A percentile compares a stretch with the other conserved stretches of the same genome.
Evolutionary conservation across 768 basidiomycete species (phyloP).

Genomic region (Agaricus subrufescens): DNA sequence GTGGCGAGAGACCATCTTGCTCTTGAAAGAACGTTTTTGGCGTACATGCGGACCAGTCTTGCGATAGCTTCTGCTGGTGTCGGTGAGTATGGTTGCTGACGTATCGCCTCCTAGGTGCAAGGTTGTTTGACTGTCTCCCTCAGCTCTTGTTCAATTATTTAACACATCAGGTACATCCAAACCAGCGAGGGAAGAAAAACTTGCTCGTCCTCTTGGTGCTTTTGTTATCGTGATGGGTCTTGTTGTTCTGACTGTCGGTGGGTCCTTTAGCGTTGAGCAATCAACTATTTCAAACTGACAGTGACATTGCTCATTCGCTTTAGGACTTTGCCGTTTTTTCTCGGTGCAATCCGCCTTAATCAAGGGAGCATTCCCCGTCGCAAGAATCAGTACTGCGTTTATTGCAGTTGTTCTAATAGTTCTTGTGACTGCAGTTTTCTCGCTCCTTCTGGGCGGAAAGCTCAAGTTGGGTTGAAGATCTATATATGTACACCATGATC

Average conservation of each 20-base stretch:
- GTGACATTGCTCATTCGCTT: not conserved
- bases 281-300: not conserved
- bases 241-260: constrained; percentile 43
- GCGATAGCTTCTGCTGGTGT: constrained; percentile 56
- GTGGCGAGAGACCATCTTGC: constrained; percentile 64
- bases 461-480: constrained; percentile 5
- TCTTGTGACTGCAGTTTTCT: constrained; percentile 39
- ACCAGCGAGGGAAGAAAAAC: constrained; percentile 21
- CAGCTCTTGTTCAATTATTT: constrained; percentile 50
- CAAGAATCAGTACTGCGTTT: constrained; percentile 37
- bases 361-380: constrained; percentile 49
- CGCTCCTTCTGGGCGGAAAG: constrained; percentile 31
- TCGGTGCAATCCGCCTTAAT: constrained; percentile 44
- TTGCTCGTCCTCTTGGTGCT: constrained; percentile 51
- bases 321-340: constrained; percentile 53
- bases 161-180: not conserved
- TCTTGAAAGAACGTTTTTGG: constrained; percentile 58
- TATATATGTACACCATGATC: no score
- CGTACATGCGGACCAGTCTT: constrained; percentile 62
- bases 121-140: not conserved
- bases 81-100: constrained; percentile 31
- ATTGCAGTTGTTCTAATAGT: constrained; percentile 34
- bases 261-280: constrained; percentile 13
- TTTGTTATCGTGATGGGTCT: constrained; percentile 41
- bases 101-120: not conserved